Base-by-base conservation (phyloP, 495 filamentous ascomycete species). In the Tirmania nivea region DNA sequence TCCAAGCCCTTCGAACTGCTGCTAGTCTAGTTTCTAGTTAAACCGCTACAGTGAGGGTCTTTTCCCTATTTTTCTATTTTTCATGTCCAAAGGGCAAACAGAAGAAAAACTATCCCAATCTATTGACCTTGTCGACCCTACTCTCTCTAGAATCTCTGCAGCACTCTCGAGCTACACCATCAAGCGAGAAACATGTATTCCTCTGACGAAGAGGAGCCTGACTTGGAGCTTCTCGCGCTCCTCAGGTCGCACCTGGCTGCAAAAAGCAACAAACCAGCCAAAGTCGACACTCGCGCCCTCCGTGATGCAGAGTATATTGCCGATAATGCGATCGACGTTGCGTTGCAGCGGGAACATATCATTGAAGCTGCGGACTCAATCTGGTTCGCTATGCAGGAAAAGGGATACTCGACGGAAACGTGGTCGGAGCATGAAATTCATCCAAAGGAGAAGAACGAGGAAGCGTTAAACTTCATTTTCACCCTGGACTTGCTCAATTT, bases 401-500 rank as follows among this genome's bases (percentile, higher is more conserved):
- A 85, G 57, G 66, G 71, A 16, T 97, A 90, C 69, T 88, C 82
- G 8, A 84, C 84, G 0, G 77, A 78, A 52, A 81, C 75, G 6
- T 97, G 90, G 90, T 78, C 84, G 8, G 70, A 78, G 54, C 89
- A 94, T 66, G 84, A 89, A 58, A 69, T 96, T n/a, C 90, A 97
- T 61, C 90, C 90, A 10, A 78, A 86, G 58, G 56, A 74, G 10
- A 83, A 83, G 55, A 76, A 90, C 60, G 79, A 83, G 60, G 75
- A 68, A 37, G 84, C 84, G 0, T 77, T 94, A 10, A 78, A 85
- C 56, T 95, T 96, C 62, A 86, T 97, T 50, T 95, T 97, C 65
- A 83, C 83, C 12, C 92, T 96, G 86, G 90, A 97, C 63, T 65
- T 97, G 12, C 70, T 97, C 53, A 97, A 97, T 64, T 97, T 96